phyloP scores from a whole-genome alignment of 257 asterid genomes.

The Plantago ovata region DNA sequence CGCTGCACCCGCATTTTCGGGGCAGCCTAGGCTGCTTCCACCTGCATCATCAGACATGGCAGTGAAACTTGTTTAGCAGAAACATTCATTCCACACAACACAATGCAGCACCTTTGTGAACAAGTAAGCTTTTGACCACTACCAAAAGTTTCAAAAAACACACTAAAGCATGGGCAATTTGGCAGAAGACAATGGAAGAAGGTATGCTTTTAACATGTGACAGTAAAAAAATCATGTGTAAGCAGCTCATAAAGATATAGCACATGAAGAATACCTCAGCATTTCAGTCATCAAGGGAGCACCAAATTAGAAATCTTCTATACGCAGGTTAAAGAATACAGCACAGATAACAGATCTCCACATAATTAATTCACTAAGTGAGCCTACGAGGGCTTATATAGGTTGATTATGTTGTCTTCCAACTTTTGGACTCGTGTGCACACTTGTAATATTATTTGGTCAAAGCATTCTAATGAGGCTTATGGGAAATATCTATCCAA shows the following conservation, averaged over 20 bases:
- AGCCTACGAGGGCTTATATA: too few relatives aligned
- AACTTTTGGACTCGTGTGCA: too few relatives aligned
- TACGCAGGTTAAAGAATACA: too few relatives aligned
- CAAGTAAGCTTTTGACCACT: background rate
- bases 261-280: too few relatives aligned
- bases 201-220: background rate
- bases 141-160: conserved; percentile 4
- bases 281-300: too few relatives aligned
- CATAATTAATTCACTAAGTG: too few relatives aligned
- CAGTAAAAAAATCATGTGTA: background rate
- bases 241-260: background rate
- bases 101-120: background rate
- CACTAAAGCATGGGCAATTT: background rate
- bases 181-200: background rate
- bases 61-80: conserved; percentile 22
- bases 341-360: too few relatives aligned
- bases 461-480: too few relatives aligned
- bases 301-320: too few relatives aligned
- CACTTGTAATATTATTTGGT: too few relatives aligned
- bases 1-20: conserved; percentile 95
- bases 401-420: too few relatives aligned
- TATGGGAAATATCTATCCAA: too few relatives aligned
- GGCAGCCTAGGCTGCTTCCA: conserved; percentile 91
- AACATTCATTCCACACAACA: conserved; percentile 10
- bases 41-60: conserved; percentile 48